These are phyloP conservation scores for Lumnitzera littorea DNA, from an alignment of 345 rosid species.

Conservation along the genomic window DNA sequence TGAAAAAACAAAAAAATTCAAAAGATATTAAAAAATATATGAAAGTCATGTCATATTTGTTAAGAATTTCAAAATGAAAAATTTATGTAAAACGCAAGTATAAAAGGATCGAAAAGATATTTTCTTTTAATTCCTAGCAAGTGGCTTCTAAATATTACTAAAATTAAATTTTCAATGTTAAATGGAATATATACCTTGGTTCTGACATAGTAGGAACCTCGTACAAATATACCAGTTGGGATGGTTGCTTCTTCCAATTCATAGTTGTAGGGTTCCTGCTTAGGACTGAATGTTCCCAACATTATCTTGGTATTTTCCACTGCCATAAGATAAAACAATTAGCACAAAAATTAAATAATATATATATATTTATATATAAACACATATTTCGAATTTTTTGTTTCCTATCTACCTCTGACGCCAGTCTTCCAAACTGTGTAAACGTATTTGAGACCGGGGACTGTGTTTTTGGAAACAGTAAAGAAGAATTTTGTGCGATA, in stretches of 20 bases:
- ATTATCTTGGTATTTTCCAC: slow-evolving; percentile 24
- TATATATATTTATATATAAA: no score
- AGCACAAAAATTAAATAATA: background rate
- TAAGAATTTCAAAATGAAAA: no score
- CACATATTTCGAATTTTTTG: background rate
- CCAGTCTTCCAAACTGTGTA: slow-evolving; percentile 33
- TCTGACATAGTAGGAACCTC: slow-evolving; percentile 28
- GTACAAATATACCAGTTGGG: slow-evolving; percentile 28
- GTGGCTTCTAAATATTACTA: no score
- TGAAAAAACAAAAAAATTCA: background rate
- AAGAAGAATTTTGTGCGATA: slow-evolving; percentile 22
- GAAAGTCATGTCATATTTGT: no score
- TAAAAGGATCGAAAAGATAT: background rate
- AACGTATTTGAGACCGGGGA: slow-evolving; percentile 24
- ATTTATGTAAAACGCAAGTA: background rate
- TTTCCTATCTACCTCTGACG: slow-evolving; percentile 14
- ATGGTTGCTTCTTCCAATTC: slow-evolving; percentile 23
- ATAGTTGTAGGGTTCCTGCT: slow-evolving; percentile 20
- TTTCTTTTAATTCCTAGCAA: no score
- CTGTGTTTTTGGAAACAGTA: slow-evolving; percentile 17
- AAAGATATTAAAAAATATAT: background rate
- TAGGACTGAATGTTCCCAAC: slow-evolving; percentile 26
- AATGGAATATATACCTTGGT: slow-evolving; percentile 16
- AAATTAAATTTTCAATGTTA: no score
- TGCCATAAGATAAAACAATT: background rate